phyloP scores from a whole-genome alignment of 257 asterid genomes.

The Forsythia viridissima region DNA sequence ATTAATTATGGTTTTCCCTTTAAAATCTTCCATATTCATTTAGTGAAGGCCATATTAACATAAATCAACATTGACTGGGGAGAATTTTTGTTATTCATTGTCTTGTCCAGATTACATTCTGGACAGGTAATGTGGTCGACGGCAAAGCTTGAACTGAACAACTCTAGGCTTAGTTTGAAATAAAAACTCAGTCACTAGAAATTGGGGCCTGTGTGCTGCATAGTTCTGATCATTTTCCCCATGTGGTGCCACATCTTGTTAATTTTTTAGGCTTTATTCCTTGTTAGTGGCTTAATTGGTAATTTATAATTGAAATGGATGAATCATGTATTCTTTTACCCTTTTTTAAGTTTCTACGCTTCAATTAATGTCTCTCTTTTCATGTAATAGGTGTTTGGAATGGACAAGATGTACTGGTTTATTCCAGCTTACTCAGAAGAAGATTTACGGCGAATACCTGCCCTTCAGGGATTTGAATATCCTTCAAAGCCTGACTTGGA shows the following conservation, averaged over 20 bases:
- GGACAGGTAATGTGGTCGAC: no score
- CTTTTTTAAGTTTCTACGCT: not conserved
- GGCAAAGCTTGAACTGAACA: no score
- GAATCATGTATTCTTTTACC: not conserved
- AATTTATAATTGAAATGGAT: not conserved
- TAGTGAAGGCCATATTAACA: no score
- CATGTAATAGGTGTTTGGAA: conserved; percentile 56
- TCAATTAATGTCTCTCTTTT: not conserved
- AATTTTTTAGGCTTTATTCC: not conserved
- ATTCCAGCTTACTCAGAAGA: conserved; percentile 63
- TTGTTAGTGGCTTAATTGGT: not conserved
- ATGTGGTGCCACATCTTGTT: not conserved
- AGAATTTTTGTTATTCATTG: no score
- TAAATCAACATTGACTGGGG: no score
- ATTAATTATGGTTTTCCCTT: no score
- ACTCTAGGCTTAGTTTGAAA: no score
- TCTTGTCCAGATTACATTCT: no score
- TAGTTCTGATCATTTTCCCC: not conserved
- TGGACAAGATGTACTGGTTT: conserved; percentile 59
- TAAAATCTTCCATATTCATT: not conserved
- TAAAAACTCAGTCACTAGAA: no score
- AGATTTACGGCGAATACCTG: conserved; percentile 63
- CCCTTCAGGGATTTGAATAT: conserved; percentile 67
- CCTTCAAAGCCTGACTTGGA: conserved; percentile 62
- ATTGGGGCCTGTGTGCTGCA: no score